Evolutionary conservation across 2,329 filamentous ascomycete genomes (phyloP).

Genomic region (Arthroderma sp.): DNA sequence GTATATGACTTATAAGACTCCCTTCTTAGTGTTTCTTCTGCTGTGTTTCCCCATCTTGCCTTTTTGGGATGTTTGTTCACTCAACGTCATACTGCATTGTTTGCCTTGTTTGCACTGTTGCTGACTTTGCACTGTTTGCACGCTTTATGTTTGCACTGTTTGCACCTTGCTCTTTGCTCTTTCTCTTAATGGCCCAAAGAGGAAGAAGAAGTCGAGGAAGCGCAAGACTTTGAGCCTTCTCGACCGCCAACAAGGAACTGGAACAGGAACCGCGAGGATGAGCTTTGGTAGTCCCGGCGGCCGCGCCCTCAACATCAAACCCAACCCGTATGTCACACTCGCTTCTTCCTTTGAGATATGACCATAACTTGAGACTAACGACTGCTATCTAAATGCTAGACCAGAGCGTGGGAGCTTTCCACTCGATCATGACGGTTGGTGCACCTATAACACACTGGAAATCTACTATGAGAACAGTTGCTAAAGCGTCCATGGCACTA

Average conservation of each 20-base stretch:
- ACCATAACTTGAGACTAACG: background rate
- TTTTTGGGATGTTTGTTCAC: background rate
- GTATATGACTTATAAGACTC: too few relatives aligned
- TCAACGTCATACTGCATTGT: constrained; percentile 16
- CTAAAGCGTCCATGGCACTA: constrained; percentile 24
- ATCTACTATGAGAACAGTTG: background rate
- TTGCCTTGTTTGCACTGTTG: background rate
- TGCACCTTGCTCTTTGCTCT: background rate
- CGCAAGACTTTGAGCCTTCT: background rate
- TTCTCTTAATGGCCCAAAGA: background rate
- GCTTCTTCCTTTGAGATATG: background rate
- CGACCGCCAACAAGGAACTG: background rate
- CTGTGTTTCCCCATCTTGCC: constrained; percentile 1
- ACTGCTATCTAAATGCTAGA: constrained; percentile 33
- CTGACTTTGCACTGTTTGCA: background rate
- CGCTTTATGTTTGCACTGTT: background rate
- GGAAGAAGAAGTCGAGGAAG: background rate
- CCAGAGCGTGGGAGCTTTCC: constrained; percentile 90
- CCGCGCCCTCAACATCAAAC: constrained; percentile 51
- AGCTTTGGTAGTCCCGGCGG: constrained; percentile 62
- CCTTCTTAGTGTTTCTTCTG: background rate
- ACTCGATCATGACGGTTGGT: constrained; percentile 74
- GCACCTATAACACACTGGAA: background rate
- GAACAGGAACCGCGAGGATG: constrained; percentile 18
- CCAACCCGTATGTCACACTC: constrained; percentile 49